These are phyloP conservation scores for Dictyostelium intermedium DNA, from an alignment of 78 protist species.

Conservation along the genomic window DNA sequence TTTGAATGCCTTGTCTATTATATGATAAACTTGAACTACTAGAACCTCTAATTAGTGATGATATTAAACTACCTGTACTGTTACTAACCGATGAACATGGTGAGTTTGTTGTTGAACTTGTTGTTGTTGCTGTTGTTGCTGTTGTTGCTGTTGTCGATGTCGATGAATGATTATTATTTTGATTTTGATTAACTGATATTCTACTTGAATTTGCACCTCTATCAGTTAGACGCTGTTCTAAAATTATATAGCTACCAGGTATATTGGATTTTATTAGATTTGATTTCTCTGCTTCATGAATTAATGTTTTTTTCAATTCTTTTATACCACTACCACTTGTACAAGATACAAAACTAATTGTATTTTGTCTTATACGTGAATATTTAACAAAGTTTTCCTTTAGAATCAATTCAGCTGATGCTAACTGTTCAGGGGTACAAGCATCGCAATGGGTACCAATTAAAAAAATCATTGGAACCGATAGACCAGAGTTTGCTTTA, in stretches of 20 bases:
- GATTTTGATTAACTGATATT: background rate
- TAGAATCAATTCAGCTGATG: conserved; percentile 21
- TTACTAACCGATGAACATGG: background rate
- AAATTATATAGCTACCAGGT: conserved; percentile 46
- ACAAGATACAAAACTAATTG: conserved; percentile 40
- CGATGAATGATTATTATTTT: background rate
- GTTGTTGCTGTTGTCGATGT: background rate
- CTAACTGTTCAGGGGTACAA: conserved; percentile 54
- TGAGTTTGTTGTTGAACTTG: background rate
- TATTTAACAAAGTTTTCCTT: conserved; percentile 1
- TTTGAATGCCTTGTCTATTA: background rate
- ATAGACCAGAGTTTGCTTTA: conserved; percentile 43
- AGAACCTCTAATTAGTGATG: background rate
- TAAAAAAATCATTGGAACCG: conserved; percentile 53
- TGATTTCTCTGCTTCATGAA: conserved; percentile 34
- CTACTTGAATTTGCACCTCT: conserved; percentile 67
- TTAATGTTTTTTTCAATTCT: conserved; percentile 41
- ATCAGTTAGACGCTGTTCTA: conserved; percentile 68
- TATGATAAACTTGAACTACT: background rate
- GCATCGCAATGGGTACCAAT: conserved; percentile 72
- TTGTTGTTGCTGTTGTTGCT: background rate
- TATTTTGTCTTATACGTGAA: conserved; percentile 36
- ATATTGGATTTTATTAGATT: conserved; percentile 51
- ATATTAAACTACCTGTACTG: background rate
- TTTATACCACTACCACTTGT: conserved; percentile 56